phyloP scores from a whole-genome alignment of 768 basidiomycete species.

The Naganishia randhawae region DNA sequence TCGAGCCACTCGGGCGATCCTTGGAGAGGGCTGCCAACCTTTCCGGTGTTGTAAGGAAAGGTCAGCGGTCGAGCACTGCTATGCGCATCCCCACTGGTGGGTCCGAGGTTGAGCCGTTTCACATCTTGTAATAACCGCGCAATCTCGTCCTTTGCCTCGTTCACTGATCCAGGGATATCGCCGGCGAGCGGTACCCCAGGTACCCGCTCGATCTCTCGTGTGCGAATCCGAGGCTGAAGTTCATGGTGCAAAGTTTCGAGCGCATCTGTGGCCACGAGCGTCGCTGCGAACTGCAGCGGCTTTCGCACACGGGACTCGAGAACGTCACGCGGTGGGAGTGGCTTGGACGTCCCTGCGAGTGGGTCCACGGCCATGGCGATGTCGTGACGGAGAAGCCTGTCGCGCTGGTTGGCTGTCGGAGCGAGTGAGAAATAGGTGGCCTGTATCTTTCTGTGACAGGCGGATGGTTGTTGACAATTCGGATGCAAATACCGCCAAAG shows the following conservation, averaged over 20 bases:
- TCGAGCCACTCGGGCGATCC: conserved; percentile 15
- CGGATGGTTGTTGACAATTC: neutral
- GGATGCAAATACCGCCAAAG: neutral
- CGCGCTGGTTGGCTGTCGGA: neutral
- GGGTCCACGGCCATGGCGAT: conserved; percentile 8
- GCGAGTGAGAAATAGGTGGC: too few species aligned
- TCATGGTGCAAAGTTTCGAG: neutral
- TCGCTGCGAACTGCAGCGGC: conserved; percentile 18
- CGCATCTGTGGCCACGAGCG: neutral
- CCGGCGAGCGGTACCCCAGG: conserved; percentile 4
- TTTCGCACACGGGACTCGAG: conserved; percentile 18
- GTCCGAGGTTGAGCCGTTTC: neutral
- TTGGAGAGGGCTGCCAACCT: neutral
- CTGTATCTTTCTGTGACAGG: too few species aligned
- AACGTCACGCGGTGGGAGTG: conserved; percentile 7
- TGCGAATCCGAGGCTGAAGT: neutral
- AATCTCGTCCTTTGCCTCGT: conserved; percentile 20
- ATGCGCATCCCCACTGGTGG: conserved; percentile 2
- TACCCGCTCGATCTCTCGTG: conserved; percentile 15
- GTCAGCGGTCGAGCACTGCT: neutral
- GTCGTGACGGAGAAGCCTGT: neutral
- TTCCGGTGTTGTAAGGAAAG: neutral
- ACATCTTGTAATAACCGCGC: conserved; percentile 3
- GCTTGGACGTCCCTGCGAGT: conserved; percentile 17
- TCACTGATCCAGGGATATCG: conserved; percentile 1